phyloP scores from a whole-genome alignment of 345 rosid species.

The Populus alba region DNA sequence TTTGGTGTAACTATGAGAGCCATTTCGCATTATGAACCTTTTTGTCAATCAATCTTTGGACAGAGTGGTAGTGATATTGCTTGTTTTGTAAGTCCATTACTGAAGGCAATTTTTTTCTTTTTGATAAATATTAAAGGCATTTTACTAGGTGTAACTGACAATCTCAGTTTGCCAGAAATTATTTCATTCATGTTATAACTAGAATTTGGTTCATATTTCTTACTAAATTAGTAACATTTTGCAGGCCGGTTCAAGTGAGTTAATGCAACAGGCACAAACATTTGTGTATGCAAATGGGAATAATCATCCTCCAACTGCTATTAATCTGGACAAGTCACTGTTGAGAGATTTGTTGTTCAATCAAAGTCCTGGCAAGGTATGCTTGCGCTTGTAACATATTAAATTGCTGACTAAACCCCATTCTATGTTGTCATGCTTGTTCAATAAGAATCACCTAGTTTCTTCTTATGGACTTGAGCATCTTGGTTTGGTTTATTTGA shows the following conservation, averaged over 20 bases:
- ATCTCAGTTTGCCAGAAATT: slow-evolving; percentile 5
- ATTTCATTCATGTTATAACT: slow-evolving; percentile 1
- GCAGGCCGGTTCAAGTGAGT: slow-evolving; percentile 65
- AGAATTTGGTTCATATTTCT: neutral
- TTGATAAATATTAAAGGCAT: too few species aligned
- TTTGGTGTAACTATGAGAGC: neutral
- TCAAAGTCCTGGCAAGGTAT: slow-evolving; percentile 84
- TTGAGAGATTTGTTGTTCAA: slow-evolving; percentile 72
- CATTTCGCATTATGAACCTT: neutral
- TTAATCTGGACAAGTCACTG: slow-evolving; percentile 77
- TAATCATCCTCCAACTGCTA: slow-evolving; percentile 76
- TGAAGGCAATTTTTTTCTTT: neutral
- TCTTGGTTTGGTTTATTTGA: neutral
- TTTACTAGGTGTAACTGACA: neutral
- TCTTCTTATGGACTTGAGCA: neutral
- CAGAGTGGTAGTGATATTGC: neutral
- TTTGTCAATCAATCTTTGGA: neutral
- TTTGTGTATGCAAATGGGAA: slow-evolving; percentile 83
- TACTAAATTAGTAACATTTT: slow-evolving; percentile 16
- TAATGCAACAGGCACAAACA: slow-evolving; percentile 70
- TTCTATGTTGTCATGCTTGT: neutral
- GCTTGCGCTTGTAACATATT: neutral
- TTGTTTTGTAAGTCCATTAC: neutral
- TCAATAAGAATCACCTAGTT: neutral
- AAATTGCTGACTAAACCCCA: neutral